Conservation (phyloP, 2,329 filamentous ascomycete species). For the Albifimbria verrucaria region DNA sequence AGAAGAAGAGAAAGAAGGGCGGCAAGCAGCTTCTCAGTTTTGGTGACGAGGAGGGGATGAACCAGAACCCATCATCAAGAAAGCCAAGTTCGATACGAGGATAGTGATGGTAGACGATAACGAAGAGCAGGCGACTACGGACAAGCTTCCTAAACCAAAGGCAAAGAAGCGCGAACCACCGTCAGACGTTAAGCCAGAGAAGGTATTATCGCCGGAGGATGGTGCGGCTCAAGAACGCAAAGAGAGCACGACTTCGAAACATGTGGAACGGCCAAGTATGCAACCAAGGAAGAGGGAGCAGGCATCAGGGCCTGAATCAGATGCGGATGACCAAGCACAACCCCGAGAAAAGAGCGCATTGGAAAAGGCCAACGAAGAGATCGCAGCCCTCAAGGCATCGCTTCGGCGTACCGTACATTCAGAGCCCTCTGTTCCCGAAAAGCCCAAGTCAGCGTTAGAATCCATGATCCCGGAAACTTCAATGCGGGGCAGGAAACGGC, state of each 20-base stretch:
- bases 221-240: conserved; percentile 11
- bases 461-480: conserved; percentile 71
- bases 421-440: conserved; percentile 47
- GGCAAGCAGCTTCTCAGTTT: conserved; percentile 79
- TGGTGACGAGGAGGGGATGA: conserved; percentile 61
- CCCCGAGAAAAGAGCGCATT: conserved; percentile 48
- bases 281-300: not conserved
- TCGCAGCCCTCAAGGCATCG: conserved; percentile 75
- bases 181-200: conserved; percentile 14
- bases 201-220: too few relatives aligned
- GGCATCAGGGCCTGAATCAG: conserved; percentile 1
- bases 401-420: conserved; percentile 65
- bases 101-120: conserved; percentile 59
- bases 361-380: conserved; percentile 74
- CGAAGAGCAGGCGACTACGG: conserved; percentile 23
- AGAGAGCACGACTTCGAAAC: too few relatives aligned
- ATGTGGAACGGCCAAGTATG: not conserved
- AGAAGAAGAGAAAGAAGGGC: conserved; percentile 68
- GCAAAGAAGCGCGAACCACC: conserved; percentile 27
- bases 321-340: conserved; percentile 17
- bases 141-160: conserved; percentile 20
- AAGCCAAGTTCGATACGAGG: conserved; percentile 74
- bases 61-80: conserved; percentile 61
- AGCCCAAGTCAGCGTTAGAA: conserved; percentile 66
- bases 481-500: conserved; percentile 67